Conservation (phyloP, 495 filamentous ascomycete species). For the Podospora conica region DNA sequence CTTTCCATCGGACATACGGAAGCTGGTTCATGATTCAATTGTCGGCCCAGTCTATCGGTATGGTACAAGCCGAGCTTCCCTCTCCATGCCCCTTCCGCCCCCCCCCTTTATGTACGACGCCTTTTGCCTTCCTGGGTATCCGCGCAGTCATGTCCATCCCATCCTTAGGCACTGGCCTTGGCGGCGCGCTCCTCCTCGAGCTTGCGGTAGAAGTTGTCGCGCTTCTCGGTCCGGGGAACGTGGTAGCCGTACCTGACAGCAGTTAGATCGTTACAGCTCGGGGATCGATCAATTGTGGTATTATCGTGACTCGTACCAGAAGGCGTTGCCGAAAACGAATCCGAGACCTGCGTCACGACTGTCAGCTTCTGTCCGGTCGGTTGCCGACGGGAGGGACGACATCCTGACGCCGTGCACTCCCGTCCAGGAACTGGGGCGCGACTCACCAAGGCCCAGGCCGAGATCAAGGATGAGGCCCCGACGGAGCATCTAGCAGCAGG, state of each 20-base stretch:
- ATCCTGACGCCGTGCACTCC: too few relatives aligned
- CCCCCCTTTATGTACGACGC: constrained; percentile 8
- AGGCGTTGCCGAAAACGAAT: constrained; percentile 37
- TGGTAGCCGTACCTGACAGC: constrained; percentile 46
- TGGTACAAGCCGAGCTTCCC: constrained; percentile 16
- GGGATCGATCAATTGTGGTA: neutral
- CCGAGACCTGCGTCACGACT: constrained; percentile 32
- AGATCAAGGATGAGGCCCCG: constrained; percentile 43
- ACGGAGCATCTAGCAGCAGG: constrained; percentile 43
- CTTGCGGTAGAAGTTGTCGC: constrained; percentile 43
- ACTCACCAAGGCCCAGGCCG: constrained; percentile 39
- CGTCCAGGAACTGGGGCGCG: neutral
- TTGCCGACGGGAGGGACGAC: neutral
- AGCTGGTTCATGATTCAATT: constrained; percentile 17
- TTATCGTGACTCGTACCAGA: constrained; percentile 36
- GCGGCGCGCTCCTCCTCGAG: constrained; percentile 43
- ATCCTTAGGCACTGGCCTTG: constrained; percentile 17
- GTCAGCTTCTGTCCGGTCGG: constrained; percentile 8
- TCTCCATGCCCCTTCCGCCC: constrained; percentile 5
- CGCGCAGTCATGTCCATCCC: neutral
- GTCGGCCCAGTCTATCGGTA: constrained; percentile 22
- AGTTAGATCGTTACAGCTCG: constrained; percentile 16
- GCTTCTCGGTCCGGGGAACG: constrained; percentile 44
- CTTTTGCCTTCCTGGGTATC: neutral
- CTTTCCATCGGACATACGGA: neutral